Conservation (phyloP, 768 basidiomycete species). For the Dentipellis sp. region DNA sequence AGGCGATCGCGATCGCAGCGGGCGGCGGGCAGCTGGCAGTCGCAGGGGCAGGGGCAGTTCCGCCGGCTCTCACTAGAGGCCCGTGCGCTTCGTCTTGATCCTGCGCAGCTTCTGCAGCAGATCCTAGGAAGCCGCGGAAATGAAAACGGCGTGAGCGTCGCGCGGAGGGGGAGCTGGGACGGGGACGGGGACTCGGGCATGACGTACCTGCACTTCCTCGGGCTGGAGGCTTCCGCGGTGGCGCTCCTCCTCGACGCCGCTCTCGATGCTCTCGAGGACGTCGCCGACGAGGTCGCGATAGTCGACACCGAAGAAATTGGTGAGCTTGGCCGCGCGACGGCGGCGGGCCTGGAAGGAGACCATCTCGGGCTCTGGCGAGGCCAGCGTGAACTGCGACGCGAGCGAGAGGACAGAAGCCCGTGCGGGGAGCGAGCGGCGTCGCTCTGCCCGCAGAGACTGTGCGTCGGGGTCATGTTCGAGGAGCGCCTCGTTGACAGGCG, state of each 20-base stretch:
- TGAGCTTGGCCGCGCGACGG: constrained; percentile 72
- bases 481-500: constrained; percentile 2
- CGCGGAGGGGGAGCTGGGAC: neutral
- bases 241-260: constrained; percentile 61
- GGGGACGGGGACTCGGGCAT: too few relatives aligned
- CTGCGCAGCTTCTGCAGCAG: constrained; percentile 41
- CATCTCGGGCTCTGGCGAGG: constrained; percentile 34
- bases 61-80: constrained; percentile 15
- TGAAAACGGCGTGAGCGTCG: constrained; percentile 4
- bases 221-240: constrained; percentile 52
- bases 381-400: constrained; percentile 37
- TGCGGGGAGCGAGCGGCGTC: constrained; percentile 47
- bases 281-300: constrained; percentile 72
- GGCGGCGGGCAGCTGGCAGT: too few relatives aligned
- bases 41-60: constrained; percentile 8
- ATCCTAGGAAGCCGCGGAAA: constrained; percentile 16
- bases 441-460: constrained; percentile 11
- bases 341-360: constrained; percentile 63
- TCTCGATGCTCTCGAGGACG: constrained; percentile 75
- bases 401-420: constrained; percentile 54
- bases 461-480: constrained; percentile 8
- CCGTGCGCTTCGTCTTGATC: constrained; percentile 42
- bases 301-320: constrained; percentile 82
- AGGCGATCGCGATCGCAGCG: too few relatives aligned
- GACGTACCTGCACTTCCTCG: constrained; percentile 64